These are phyloP conservation scores for Fusarium verrucosum DNA, from an alignment of 2,329 filamentous ascomycete species.

Conservation along the genomic window DNA sequence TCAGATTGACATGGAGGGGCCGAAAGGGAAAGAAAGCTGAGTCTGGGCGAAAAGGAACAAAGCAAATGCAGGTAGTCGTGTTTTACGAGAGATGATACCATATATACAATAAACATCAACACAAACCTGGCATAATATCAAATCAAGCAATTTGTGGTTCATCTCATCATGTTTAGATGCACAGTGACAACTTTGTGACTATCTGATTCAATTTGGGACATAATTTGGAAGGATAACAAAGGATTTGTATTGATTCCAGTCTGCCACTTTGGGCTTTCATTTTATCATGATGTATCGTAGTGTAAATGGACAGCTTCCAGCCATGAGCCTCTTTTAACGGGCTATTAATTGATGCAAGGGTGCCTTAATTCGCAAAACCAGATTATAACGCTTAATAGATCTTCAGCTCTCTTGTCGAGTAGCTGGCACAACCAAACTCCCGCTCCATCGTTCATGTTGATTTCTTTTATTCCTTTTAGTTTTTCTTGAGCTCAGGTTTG, in stretches of 20 bases:
- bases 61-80: slow-evolving; percentile 29
- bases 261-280: slow-evolving; percentile 27
- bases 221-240: slow-evolving; percentile 5
- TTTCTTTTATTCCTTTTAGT: not conserved
- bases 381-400: slow-evolving; percentile 41
- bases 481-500: slow-evolving; percentile 19
- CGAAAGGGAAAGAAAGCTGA: slow-evolving; percentile 16
- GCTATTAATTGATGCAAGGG: slow-evolving; percentile 30
- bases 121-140: slow-evolving; percentile 5
- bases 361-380: slow-evolving; percentile 18
- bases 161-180: not conserved
- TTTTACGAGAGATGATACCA: slow-evolving; percentile 47
- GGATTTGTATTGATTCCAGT: slow-evolving; percentile 23
- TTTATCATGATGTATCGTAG: slow-evolving; percentile 24
- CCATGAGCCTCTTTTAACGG: slow-evolving; percentile 15
- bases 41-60: slow-evolving; percentile 7
- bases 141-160: not conserved
- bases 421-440: slow-evolving; percentile 8
- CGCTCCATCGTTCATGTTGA: slow-evolving; percentile 1
- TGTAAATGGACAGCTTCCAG: slow-evolving; percentile 18
- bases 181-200: not conserved
- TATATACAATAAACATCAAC: slow-evolving; percentile 38
- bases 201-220: not conserved
- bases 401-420: slow-evolving; percentile 18
- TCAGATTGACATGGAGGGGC: slow-evolving; percentile 15